Evolutionary conservation across 2,329 filamentous ascomycete genomes (phyloP), one percentile per base, ranked within the genome.

Genomic region (Chrysoporthe puriensis): DNA sequence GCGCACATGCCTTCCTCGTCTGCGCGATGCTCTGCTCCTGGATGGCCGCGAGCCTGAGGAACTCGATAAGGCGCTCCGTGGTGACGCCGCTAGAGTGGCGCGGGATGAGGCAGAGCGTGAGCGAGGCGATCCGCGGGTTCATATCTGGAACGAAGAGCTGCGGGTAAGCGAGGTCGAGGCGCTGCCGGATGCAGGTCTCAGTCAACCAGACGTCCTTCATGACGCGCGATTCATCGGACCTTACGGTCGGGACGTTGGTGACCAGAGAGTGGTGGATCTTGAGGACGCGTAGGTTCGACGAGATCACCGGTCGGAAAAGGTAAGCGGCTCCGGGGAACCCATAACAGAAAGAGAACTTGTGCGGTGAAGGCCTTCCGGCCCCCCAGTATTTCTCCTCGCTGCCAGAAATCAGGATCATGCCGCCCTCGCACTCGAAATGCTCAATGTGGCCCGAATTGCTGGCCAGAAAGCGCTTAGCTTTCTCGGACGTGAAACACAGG

Each of bases 231-330:
- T 71, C 11, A 76, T 76, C 0, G 8, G 79, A 75, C 4, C 78
- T 69, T 4, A 88, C 70, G 0, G 82, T 83, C 1, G 83, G 84
- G 9, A 86, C 79, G 52, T 82, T 80, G 0, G 88, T 90, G 6
- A 90, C 81, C 1, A 89, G 71, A 0, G 87, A 89, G 73, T 90
- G 88, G 63, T 90, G 88, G 6, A 88, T 77, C 14, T 84, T 82
- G 1, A 90, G 75, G 1, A 77, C 78, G 43, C 83, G 82, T 4
- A 90, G 77, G 70, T 86, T 86, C 1, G 84, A 82, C 1, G 84
- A 85, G 62, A 85, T 76, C 0, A 84, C 81, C 0, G 86, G 85
- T 0, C 86, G 81, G 65, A 87, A 82, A 9, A 84, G 70, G 71
- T 86, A 79, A 0, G 81, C 76, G 4, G 77, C 76, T 8, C 83